These are phyloP conservation scores for Metschnikowia sp. DNA, from an alignment of 805 yeast species.

Conservation along the genomic window DNA sequence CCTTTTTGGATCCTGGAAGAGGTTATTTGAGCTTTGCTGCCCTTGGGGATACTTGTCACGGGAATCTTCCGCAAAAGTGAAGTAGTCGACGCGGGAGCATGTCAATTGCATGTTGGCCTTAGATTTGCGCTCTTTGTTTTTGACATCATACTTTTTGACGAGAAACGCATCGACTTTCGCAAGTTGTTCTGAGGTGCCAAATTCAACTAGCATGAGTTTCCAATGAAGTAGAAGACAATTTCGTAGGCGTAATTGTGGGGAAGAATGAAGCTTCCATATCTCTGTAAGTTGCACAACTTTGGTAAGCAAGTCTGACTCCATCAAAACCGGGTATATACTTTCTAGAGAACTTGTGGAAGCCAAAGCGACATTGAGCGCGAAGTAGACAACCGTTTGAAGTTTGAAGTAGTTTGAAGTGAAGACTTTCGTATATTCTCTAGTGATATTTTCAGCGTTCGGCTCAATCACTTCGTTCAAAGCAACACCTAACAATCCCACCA, in stretches of 20 bases:
- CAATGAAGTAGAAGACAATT: conserved; percentile 52
- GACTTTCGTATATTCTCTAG: not conserved
- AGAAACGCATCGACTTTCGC: conserved; percentile 46
- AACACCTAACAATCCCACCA: not conserved
- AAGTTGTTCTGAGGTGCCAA: conserved; percentile 54
- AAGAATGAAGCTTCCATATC: conserved; percentile 59
- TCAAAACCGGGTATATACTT: conserved; percentile 14
- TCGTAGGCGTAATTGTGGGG: conserved; percentile 45
- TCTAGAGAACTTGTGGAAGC: not conserved
- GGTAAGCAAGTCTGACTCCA: conserved; percentile 38
- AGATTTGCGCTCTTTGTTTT: conserved; percentile 21
- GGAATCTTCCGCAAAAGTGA: conserved; percentile 72
- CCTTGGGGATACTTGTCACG: conserved; percentile 71
- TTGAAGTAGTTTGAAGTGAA: conserved; percentile 22
- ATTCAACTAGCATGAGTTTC: conserved; percentile 52
- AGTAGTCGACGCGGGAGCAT: conserved; percentile 83
- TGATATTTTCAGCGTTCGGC: not conserved
- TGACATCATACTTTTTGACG: conserved; percentile 36
- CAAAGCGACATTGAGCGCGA: conserved; percentile 27
- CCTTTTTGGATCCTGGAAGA: too few species aligned
- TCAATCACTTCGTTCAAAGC: not conserved
- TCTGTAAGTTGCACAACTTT: conserved; percentile 52
- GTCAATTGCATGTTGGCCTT: conserved; percentile 29
- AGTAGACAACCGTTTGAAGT: conserved; percentile 34
- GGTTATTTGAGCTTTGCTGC: not conserved